Evolutionary conservation across 1,284 basidiomycete genomes (phyloP), one percentile per base, ranked within the genome.

Genomic region (Flammula alnicola): DNA sequence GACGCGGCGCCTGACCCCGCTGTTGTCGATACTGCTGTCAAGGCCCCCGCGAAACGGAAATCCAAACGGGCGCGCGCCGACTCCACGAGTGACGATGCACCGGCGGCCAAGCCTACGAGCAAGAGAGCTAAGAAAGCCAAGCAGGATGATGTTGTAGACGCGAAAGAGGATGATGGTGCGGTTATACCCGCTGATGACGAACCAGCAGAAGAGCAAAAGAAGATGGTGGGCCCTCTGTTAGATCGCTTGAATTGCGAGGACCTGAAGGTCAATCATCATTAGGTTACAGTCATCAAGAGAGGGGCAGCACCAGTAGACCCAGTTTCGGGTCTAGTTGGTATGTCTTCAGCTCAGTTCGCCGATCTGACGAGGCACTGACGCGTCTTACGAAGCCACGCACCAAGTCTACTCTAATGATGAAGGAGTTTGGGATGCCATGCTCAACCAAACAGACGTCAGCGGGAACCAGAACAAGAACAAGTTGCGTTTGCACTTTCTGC

Each of bases 391-490:
- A 51, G 49, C 32, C 23, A 51, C 49, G 12, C 49, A 51, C 16
- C 43, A 51, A 23, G 49, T 51, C 3, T 42, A 46, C 26, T 22
- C 43, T 7, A 36, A 40, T 23, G 22, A 14, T 1, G 16, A 39
- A 12, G 43, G 32, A 3, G 49, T 51, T 17, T 51, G 39, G 38
- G 49, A 51, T 17, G 49, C 49, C 14, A 51, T 51, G 49, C 44
- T 51, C 19, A 51, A 51, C 19, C 49, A 51, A 22, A 51, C 49
- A 7, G 49, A 51, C 14, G 30, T 51, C 9, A 51, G 49, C 26
- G 49, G 49, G n/a, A 51, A 41, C 30, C 19, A 19, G 20, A 51
- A 51, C 20, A 51, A 51, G 30, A 51, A 51, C 39, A 51, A 51
- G 49, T n/a, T 51, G 11, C 6, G 16, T 16, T 31, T 8, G 14